Conservation (phyloP, 2,329 filamentous ascomycete genomes). For the Paradendryphiella salina region DNA sequence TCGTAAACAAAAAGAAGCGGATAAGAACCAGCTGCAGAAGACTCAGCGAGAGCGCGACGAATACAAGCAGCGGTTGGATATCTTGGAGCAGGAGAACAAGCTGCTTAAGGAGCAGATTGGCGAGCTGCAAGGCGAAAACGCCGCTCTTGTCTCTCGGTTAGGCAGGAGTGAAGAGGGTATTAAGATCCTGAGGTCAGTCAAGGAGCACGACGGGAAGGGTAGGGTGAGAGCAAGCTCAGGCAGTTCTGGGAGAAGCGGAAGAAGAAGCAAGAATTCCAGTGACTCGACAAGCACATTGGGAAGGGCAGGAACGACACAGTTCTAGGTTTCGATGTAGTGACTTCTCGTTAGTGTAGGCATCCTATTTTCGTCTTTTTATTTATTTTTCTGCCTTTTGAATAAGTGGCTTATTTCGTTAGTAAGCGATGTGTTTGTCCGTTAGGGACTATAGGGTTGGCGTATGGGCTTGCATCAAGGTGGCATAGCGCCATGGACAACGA, state of each 20-base stretch:
- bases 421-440: not conserved
- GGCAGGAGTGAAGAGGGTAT: slow-evolving; percentile 47
- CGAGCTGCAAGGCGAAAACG: slow-evolving; percentile 62
- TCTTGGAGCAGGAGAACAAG: slow-evolving; percentile 55
- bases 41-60: slow-evolving; percentile 56
- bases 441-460: too few relatives aligned
- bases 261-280: slow-evolving; percentile 14
- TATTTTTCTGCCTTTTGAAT: not conserved
- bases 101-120: slow-evolving; percentile 57
- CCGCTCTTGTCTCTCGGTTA: slow-evolving; percentile 52
- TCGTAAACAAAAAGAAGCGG: slow-evolving; percentile 64
- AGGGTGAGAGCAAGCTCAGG: slow-evolving; percentile 34
- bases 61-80: slow-evolving; percentile 50
- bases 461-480: too few relatives aligned
- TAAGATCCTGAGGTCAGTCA: slow-evolving; percentile 39
- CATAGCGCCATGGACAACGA: too few relatives aligned
- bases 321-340: not conserved
- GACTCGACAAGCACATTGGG: slow-evolving; percentile 13
- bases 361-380: not conserved
- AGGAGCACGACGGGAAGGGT: slow-evolving; percentile 31
- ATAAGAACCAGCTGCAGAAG: slow-evolving; percentile 53
- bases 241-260: slow-evolving; percentile 29
- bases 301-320: slow-evolving; percentile 17
- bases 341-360: not conserved
- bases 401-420: not conserved